Conservation (phyloP, 2,329 filamentous ascomycete genomes). For the Colletotrichum sp. region DNA sequence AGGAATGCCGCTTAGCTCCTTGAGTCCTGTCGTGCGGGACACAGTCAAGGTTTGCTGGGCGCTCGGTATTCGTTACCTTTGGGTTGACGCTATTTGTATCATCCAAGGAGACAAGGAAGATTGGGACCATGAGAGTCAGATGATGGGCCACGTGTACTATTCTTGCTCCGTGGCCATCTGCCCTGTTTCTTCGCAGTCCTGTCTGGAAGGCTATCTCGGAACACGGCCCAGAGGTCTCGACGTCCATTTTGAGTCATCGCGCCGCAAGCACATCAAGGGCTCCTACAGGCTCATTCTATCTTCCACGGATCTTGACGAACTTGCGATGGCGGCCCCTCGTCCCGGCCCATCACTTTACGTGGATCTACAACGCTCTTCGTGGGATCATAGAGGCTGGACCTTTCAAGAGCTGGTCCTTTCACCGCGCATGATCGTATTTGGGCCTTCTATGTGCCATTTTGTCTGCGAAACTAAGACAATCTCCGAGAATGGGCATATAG, state of each 20-base stretch:
- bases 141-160: background rate
- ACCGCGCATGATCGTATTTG: background rate
- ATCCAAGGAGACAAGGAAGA: background rate
- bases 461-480: background rate
- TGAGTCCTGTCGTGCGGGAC: background rate
- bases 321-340: background rate
- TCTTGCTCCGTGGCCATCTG: background rate
- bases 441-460: background rate
- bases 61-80: background rate
- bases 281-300: background rate
- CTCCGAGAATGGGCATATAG: background rate
- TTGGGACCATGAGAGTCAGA: background rate
- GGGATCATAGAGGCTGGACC: background rate
- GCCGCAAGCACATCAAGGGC: background rate
- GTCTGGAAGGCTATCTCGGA: background rate
- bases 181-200: background rate
- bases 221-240: background rate
- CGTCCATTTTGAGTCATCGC: background rate
- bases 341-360: background rate
- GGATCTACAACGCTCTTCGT: background rate
- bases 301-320: background rate
- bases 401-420: background rate
- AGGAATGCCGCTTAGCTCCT: background rate
- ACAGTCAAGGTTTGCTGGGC: background rate
- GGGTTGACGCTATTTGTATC: background rate